Evolutionary conservation across 106 monocot species (phyloP), one percentile per base, ranked within the genome.

Genomic region (Vanilla planifolia): DNA sequence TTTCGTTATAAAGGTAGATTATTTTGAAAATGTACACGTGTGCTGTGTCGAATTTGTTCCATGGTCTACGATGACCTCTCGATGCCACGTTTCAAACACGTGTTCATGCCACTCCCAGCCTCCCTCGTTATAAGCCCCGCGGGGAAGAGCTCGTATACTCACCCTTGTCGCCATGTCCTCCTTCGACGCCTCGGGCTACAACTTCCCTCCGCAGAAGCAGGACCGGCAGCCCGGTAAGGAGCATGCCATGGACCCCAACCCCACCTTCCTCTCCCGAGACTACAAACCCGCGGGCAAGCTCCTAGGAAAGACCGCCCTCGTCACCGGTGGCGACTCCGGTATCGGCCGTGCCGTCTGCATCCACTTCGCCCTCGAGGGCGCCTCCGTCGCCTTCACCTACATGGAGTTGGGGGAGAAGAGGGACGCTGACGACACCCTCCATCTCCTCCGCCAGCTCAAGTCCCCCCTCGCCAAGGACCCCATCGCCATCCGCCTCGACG

Each of bases 271-370:
- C 60, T 60, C 48, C 51, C 68, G 43, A 1, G 71, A 75, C 23
- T 92, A 86, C 77, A 79, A 73, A 42, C 62, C 86, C 3, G 73
- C 92, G 53, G 70, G 76, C 75, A 92, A 87, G 58, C 84, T 92
- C 27, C 69, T 10, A 7, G 80, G 80, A 14, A 87, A 84, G 70
- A 77, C 81, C 52, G 80, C 78, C 40, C 60, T 91, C 21, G 73
- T 91, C 39, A 79, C 85, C 0, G 82, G 89, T n/a, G 90, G 90
- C 6, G 90, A 85, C 78, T 90, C 90, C 23, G 90, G 90, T 30
- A 85, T 90, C 47, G 90, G 91, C 0, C 47, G 86, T 3, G 73
- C 86, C 0, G 82, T 91, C 14, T 79, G 85, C 75, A 15, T 68
- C 44, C 65, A 60, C 74, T 91, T 74, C 65, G 74, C 79, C 7